phyloP scores from a whole-genome alignment of 2,329 filamentous ascomycete species.

The Cladosporium sp. region DNA sequence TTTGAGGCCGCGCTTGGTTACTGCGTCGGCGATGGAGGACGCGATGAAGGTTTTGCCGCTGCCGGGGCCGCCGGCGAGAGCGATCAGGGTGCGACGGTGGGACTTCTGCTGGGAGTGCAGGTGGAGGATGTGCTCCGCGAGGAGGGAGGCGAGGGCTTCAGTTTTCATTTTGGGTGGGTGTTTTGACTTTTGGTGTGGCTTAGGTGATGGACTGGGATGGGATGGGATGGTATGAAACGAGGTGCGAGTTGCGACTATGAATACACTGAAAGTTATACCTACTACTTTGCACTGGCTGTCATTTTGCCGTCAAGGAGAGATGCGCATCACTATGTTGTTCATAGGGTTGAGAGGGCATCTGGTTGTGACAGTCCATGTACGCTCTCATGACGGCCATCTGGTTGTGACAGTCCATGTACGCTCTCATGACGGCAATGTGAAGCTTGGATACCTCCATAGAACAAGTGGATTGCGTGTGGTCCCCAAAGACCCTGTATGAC shows the following conservation, averaged over 20 bases:
- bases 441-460: neutral
- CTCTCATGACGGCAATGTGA: conserved; percentile 1
- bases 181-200: no score
- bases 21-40: conserved; percentile 7
- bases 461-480: neutral
- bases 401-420: conserved; percentile 5
- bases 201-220: neutral
- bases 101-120: neutral
- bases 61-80: conserved; percentile 18
- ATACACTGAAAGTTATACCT: neutral
- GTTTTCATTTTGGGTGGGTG: conserved; percentile 1
- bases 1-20: conserved; percentile 7
- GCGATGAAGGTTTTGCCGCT: conserved; percentile 19
- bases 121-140: neutral
- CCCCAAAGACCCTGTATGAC: conserved; percentile 14
- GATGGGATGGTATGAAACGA: neutral
- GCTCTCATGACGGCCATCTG: neutral
- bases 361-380: conserved; percentile 3
- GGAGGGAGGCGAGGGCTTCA: conserved; percentile 4
- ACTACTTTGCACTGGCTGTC: neutral
- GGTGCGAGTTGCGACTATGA: neutral
- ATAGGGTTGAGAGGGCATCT: neutral
- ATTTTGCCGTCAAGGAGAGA: no score
- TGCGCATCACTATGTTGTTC: neutral
- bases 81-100: conserved; percentile 14